Percentiles rank a stretch among this genome's conserved stretches.
These are phyloP conservation scores for Sphagnum tenellum DNA, from an alignment of 225 moss, liverwort and hornwort genomes.

Conservation along the genomic window DNA sequence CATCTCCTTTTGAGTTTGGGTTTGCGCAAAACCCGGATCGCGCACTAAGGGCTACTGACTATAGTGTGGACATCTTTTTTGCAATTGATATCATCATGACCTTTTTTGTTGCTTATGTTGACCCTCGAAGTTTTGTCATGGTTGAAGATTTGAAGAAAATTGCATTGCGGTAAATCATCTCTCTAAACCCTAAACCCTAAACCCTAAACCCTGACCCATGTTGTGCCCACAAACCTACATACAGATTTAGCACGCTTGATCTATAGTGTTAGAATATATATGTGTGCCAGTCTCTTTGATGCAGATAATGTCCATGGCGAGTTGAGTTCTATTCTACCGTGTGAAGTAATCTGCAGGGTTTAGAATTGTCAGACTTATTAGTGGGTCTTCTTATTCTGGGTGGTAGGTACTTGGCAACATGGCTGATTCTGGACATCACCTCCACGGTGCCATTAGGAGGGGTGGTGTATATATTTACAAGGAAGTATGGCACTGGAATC, in stretches of 20 bases:
- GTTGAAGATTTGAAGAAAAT: slow-evolving; percentile 49
- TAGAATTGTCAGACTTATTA: background rate
- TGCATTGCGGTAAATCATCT: slow-evolving; percentile 35
- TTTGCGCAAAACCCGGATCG: slow-evolving; percentile 43
- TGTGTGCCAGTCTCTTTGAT: no score
- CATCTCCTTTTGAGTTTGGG: slow-evolving; percentile 79
- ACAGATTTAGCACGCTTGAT: no score
- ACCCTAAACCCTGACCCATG: no score
- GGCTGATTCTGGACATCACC: slow-evolving; percentile 74
- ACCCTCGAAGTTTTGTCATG: slow-evolving; percentile 56
- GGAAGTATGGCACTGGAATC: slow-evolving; percentile 55
- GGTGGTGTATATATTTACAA: slow-evolving; percentile 56
- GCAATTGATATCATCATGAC: slow-evolving; percentile 69
- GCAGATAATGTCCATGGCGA: no score
- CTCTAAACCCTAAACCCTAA: no score
- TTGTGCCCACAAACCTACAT: no score
- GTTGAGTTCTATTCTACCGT: background rate
- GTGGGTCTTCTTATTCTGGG: background rate
- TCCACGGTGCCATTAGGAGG: slow-evolving; percentile 68
- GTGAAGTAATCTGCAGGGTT: background rate
- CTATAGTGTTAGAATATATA: no score
- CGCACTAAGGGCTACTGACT: slow-evolving; percentile 42
- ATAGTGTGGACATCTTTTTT: slow-evolving; percentile 64
- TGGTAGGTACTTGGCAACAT: slow-evolving; percentile 69
- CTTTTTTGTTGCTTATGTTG: slow-evolving; percentile 85